Conservation (phyloP, 208 protist genomes). For the Leishmania tarentolae region DNA sequence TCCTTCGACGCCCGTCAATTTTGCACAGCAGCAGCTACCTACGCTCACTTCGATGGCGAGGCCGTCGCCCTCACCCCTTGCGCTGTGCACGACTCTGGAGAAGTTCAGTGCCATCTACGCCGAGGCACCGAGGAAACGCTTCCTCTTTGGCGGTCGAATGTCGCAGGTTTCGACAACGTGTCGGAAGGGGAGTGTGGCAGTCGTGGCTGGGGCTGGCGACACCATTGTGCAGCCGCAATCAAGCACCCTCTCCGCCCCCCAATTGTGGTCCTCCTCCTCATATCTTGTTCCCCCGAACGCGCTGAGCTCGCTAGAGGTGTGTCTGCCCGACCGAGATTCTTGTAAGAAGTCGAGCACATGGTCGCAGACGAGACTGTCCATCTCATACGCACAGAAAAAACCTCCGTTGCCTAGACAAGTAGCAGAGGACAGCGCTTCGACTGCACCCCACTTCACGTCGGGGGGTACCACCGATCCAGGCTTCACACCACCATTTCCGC, state of each 20-base stretch:
- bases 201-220: conserved; percentile 5
- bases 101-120: background rate
- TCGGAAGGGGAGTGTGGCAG: conserved; percentile 10
- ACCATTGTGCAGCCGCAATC: conserved; percentile 5
- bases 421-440: background rate
- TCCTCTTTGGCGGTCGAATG: background rate
- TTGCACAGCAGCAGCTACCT: background rate
- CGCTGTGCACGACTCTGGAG: background rate
- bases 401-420: background rate
- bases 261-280: background rate
- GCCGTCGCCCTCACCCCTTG: background rate
- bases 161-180: conserved; percentile 16
- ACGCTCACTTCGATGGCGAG: background rate
- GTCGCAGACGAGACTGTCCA: background rate
- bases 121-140: conserved; percentile 14
- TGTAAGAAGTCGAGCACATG: background rate
- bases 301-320: conserved; percentile 13
- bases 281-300: background rate
- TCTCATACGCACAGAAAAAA: background rate
- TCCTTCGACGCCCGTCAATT: background rate
- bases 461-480: background rate
- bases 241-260: conserved; percentile 1
- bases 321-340: background rate
- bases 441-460: background rate
- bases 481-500: background rate